Evolutionary conservation across 768 basidiomycete species (phyloP).

Genomic region (Collybia mongolica): DNA sequence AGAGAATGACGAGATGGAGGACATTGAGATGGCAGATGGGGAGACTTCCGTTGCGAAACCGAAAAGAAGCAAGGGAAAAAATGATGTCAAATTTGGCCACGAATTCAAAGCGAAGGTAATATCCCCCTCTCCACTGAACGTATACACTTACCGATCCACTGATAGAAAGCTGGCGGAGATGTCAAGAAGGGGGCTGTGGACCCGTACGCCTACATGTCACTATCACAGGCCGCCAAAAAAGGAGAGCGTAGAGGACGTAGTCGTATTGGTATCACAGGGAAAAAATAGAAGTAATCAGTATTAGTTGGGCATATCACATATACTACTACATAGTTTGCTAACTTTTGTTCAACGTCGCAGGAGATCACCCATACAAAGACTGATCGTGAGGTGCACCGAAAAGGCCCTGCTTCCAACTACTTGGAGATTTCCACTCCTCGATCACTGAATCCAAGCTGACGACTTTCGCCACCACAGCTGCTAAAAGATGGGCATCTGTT

Average conservation of each 20-base stretch:
- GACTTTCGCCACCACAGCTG: conserved; percentile 49
- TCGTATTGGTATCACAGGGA: conserved; percentile 61
- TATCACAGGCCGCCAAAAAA: conserved; percentile 81
- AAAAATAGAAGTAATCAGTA: conserved; percentile 36
- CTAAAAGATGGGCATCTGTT: conserved; percentile 63
- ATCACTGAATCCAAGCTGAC: conserved; percentile 32
- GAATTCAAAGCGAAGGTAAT: conserved; percentile 95
- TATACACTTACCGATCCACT: neutral
- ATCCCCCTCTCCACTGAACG: conserved; percentile 9
- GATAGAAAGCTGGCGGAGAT: conserved; percentile 92
- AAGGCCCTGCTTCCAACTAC: conserved; percentile 63
- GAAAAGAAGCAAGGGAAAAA: conserved; percentile 56
- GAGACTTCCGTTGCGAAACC: conserved; percentile 41
- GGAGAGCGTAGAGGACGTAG: conserved; percentile 35
- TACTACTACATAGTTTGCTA: conserved; percentile 11
- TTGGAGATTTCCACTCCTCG: conserved; percentile 59
- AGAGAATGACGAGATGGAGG: conserved; percentile 60
- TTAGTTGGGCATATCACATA: conserved; percentile 6
- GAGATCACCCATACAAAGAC: conserved; percentile 60
- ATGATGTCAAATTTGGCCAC: conserved; percentile 58
- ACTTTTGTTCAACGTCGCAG: conserved; percentile 1
- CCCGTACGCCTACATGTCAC: conserved; percentile 88
- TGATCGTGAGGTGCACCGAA: conserved; percentile 77
- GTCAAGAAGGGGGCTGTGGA: conserved; percentile 84
- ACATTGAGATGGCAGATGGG: conserved; percentile 77